Evolutionary conservation across 2,329 filamentous ascomycete genomes (phyloP).

Genomic region (Microdochium paspali): DNA sequence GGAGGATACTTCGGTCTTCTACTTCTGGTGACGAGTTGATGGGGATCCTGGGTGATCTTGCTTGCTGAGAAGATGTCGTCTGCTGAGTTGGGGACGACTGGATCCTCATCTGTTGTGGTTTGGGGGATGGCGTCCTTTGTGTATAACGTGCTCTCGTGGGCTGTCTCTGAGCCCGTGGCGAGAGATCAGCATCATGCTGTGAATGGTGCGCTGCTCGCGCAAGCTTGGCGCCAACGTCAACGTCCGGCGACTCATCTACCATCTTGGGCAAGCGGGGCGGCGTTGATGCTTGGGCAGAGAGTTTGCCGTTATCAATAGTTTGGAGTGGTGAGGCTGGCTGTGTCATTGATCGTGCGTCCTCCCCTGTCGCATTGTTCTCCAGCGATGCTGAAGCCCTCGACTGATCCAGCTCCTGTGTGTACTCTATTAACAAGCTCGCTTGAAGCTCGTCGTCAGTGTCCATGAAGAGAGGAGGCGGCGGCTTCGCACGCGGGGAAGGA

Average conservation of each 20-base stretch:
- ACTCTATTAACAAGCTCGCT: conserved; percentile 1
- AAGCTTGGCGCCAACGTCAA: conserved; percentile 15
- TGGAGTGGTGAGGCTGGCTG: no score
- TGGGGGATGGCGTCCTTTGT: background rate
- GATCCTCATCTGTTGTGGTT: background rate
- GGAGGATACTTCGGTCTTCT: conserved; percentile 13
- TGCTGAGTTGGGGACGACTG: background rate
- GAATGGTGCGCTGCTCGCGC: conserved; percentile 12
- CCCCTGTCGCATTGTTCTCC: no score
- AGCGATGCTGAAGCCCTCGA: no score
- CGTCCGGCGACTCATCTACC: conserved; percentile 1
- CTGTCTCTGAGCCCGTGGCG: background rate
- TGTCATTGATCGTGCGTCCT: no score
- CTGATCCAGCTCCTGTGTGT: conserved; percentile 3
- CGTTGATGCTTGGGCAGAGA: background rate
- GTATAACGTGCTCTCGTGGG: background rate
- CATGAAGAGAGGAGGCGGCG: background rate
- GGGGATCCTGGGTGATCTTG: conserved; percentile 4
- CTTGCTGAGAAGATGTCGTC: background rate
- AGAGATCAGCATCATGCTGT: background rate
- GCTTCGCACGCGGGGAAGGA: no score
- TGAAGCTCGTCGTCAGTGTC: conserved; percentile 1
- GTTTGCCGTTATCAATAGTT: background rate
- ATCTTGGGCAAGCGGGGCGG: conserved; percentile 6
- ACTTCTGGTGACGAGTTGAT: conserved; percentile 6